A percentile compares a stretch with the other conserved stretches of the same genome.
These are phyloP conservation scores for Lodderomyces elongisporus DNA, from an alignment of 1,139 yeast species.

Conservation along the genomic window DNA sequence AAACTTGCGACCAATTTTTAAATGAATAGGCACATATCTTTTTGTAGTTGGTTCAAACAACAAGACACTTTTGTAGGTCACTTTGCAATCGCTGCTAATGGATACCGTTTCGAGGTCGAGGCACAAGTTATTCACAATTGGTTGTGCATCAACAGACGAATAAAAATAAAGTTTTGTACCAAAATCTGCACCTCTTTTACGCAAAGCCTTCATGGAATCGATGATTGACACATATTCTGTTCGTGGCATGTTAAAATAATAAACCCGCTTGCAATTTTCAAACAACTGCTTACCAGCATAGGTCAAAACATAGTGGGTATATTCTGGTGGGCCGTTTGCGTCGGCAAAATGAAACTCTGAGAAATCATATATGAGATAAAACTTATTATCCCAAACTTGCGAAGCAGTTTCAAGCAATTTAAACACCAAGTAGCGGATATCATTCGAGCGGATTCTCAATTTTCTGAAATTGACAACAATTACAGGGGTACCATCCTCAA, in stretches of 20 bases:
- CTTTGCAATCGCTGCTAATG: constrained; percentile 51
- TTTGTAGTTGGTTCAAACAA: constrained; percentile 37
- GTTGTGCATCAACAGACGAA: constrained; percentile 47
- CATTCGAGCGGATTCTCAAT: constrained; percentile 39
- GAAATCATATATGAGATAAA: constrained; percentile 61
- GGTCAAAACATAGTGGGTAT: constrained; percentile 31
- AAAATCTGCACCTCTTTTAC: constrained; percentile 12
- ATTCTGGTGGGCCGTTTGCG: constrained; percentile 15
- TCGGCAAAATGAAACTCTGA: constrained; percentile 46
- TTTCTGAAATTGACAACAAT: constrained; percentile 51
- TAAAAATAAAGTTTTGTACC: constrained; percentile 28
- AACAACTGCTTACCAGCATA: constrained; percentile 47
- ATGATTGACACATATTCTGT: constrained; percentile 31
- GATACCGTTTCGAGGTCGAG: constrained; percentile 37
- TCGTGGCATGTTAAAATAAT: constrained; percentile 60
- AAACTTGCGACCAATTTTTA: constrained; percentile 68
- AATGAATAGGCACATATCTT: constrained; percentile 43
- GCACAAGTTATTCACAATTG: constrained; percentile 46
- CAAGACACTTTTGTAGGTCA: constrained; percentile 54
- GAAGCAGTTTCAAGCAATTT: constrained; percentile 63
- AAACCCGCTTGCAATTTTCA: constrained; percentile 50
- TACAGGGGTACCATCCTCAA: constrained; percentile 70
- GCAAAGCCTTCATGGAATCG: constrained; percentile 17
- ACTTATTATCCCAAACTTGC: constrained; percentile 71
- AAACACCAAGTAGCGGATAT: constrained; percentile 54